phyloP scores from a whole-genome alignment of 2,329 filamentous ascomycete genomes.

The Cordyceps farinosa region DNA sequence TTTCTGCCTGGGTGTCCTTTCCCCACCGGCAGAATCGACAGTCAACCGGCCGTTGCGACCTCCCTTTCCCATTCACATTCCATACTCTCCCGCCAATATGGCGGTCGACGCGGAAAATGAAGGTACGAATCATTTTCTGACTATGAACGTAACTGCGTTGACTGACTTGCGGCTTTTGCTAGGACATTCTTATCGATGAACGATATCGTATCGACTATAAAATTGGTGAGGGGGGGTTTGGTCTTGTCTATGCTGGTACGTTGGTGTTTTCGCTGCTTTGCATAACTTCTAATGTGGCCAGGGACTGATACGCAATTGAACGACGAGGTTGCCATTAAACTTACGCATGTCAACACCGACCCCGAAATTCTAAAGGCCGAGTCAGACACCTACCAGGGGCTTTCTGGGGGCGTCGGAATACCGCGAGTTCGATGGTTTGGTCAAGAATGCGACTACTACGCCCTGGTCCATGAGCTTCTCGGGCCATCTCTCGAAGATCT shows the following conservation, averaged over 20 bases:
- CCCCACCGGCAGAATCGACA: background rate
- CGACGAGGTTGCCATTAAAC: slow-evolving; percentile 36
- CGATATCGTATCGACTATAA: slow-evolving; percentile 23
- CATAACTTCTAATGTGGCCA: slow-evolving; percentile 10
- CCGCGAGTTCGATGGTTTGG: slow-evolving; percentile 24
- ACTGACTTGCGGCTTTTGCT: background rate
- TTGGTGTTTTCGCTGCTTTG: background rate
- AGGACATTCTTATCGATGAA: slow-evolving; percentile 22
- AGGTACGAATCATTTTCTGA: background rate
- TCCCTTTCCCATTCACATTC: background rate
- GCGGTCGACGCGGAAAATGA: background rate
- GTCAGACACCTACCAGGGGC: slow-evolving; percentile 18
- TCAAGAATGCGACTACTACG: slow-evolving; percentile 22
- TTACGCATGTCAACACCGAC: slow-evolving; percentile 12
- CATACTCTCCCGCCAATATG: background rate
- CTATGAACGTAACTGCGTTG: background rate
- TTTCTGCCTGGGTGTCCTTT: no score
- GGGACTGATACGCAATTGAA: slow-evolving; percentile 24
- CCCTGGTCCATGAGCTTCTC: slow-evolving; percentile 26
- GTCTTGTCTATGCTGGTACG: slow-evolving; percentile 23
- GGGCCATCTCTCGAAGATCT: slow-evolving; percentile 68
- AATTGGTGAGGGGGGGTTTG: slow-evolving; percentile 23
- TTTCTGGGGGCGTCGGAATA: slow-evolving; percentile 23
- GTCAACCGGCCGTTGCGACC: background rate
- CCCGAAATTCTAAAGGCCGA: slow-evolving; percentile 20